These are phyloP conservation scores for Globisporangium barbulae DNA, from an alignment of 352 stramenopile genomes.

Conservation along the genomic window DNA sequence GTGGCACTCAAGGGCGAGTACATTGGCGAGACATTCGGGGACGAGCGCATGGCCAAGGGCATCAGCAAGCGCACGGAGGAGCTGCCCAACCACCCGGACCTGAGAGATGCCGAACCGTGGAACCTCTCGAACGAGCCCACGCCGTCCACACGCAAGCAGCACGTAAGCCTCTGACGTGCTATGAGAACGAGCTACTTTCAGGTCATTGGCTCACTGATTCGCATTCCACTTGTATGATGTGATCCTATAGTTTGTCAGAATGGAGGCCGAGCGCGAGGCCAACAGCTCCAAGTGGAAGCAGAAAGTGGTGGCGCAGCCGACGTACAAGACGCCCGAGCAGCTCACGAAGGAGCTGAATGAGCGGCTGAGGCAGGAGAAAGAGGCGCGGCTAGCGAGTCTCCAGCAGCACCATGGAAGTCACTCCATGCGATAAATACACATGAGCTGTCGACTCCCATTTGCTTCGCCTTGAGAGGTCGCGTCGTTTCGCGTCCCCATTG, in stretches of 20 bases:
- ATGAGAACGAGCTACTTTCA: too few relatives aligned
- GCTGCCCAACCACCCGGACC: constrained; percentile 66
- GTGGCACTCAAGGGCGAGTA: constrained; percentile 64
- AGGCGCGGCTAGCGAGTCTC: constrained; percentile 17
- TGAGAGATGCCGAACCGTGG: constrained; percentile 58
- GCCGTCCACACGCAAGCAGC: constrained; percentile 35
- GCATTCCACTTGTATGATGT: neutral
- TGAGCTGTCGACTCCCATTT: too few relatives aligned
- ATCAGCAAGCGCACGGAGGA: constrained; percentile 74
- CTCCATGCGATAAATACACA: constrained; percentile 6
- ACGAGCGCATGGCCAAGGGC: constrained; percentile 67
- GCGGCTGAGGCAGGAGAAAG: constrained; percentile 47
- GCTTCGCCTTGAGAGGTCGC: neutral
- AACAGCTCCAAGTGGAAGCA: constrained; percentile 56
- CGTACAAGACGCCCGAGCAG: constrained; percentile 58
- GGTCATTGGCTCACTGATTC: neutral
- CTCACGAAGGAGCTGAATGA: constrained; percentile 48
- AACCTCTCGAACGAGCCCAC: constrained; percentile 59
- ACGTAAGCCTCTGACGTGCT: constrained; percentile 27
- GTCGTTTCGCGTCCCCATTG: constrained; percentile 4
- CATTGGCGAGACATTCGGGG: constrained; percentile 58
- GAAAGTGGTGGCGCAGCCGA: constrained; percentile 24
- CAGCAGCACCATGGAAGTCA: neutral
- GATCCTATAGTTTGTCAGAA: constrained; percentile 24
- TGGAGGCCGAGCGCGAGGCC: constrained; percentile 28